phyloP scores from a whole-genome alignment of 176 grass and related monocot genomes.

The Triticum urartu region DNA sequence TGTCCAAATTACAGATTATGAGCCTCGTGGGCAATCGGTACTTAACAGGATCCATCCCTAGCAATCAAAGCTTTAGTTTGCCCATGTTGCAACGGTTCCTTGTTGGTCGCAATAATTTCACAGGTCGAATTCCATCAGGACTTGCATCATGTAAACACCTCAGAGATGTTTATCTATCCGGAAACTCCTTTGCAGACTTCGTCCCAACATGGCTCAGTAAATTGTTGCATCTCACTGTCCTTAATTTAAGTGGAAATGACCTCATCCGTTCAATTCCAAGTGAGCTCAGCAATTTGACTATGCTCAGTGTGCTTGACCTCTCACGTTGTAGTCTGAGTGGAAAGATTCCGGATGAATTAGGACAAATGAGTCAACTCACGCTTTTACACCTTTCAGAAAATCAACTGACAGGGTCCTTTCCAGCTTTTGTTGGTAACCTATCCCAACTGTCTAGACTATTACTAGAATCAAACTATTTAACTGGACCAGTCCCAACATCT shows the following conservation, averaged over 20 bases:
- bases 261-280: neutral
- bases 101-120: neutral
- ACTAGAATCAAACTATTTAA: neutral
- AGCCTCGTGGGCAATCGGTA: accelerated
- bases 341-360: neutral
- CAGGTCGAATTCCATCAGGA: neutral
- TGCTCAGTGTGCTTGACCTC: neutral
- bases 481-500: neutral
- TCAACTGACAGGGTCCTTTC: neutral
- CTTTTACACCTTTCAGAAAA: neutral
- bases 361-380: neutral
- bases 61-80: neutral
- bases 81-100: neutral
- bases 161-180: accelerated
- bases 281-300: neutral
- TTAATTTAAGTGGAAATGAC: neutral
- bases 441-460: neutral
- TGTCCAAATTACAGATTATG: neutral
- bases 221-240: accelerated
- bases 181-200: neutral
- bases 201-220: neutral
- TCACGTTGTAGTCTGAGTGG: neutral
- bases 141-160: neutral
- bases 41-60: neutral
- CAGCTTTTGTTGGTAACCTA: neutral